Evolutionary conservation across 1,284 basidiomycete species (phyloP).

Genomic region (Cutaneotrichosporon curvatum): DNA sequence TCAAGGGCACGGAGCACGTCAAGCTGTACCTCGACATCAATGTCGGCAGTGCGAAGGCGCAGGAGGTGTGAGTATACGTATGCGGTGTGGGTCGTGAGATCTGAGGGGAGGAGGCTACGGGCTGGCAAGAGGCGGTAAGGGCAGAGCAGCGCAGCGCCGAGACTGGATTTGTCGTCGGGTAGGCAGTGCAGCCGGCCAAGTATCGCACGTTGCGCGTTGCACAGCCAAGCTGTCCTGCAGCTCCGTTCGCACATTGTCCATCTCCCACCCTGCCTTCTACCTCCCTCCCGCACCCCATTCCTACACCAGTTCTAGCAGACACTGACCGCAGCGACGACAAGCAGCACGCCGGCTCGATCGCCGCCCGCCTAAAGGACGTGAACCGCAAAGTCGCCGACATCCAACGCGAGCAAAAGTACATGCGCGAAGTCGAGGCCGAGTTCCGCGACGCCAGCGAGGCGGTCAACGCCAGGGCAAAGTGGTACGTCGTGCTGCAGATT

Average conservation of each 20-base stretch:
- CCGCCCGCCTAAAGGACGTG: slow-evolving; percentile 78
- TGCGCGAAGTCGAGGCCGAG: slow-evolving; percentile 87
- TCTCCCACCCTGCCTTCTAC: no score
- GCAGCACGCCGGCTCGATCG: slow-evolving; percentile 78
- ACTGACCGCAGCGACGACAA: slow-evolving; percentile 6
- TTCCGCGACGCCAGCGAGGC: slow-evolving; percentile 82
- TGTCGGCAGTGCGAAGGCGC: slow-evolving; percentile 69
- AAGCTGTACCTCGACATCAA: slow-evolving; percentile 91
- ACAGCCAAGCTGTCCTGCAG: no score
- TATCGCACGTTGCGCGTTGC: no score
- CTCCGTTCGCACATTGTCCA: no score
- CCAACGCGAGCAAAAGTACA: slow-evolving; percentile 92
- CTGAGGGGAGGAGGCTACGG: no score
- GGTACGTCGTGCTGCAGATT: slow-evolving; percentile 87
- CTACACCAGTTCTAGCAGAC: no score
- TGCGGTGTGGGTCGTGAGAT: no score
- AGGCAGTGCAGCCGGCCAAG: no score
- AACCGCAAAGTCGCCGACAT: slow-evolving; percentile 91
- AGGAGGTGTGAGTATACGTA: slow-evolving; percentile 50
- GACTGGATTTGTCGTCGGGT: no score
- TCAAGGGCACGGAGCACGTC: slow-evolving; percentile 69
- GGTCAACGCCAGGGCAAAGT: slow-evolving; percentile 83
- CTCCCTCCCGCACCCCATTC: no score
- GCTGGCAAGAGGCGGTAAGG: no score
- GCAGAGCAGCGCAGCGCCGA: no score